A percentile compares a stretch with the other conserved stretches of the same genome.
These are phyloP conservation scores for Fusarium brachygibbosum DNA, from an alignment of 2,329 filamentous ascomycete species.

Conservation along the genomic window DNA sequence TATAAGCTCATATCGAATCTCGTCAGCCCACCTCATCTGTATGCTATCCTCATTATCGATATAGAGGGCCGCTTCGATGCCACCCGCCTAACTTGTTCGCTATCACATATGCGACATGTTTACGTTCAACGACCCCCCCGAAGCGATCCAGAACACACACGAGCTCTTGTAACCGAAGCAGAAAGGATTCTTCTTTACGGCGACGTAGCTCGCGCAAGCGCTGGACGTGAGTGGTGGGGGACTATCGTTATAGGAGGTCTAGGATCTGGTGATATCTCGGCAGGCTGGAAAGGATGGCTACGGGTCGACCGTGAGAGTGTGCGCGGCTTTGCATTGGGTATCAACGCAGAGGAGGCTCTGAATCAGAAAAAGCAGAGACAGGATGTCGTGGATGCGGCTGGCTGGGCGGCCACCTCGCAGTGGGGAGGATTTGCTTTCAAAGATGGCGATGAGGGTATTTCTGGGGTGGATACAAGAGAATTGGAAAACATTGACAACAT, in stretches of 20 bases:
- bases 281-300: constrained; percentile 65
- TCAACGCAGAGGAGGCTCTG: constrained; percentile 62
- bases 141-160: constrained; percentile 48
- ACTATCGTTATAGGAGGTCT: constrained; percentile 65
- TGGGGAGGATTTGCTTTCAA: constrained; percentile 65
- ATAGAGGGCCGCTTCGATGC: constrained; percentile 68
- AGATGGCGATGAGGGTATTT: constrained; percentile 19
- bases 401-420: constrained; percentile 62
- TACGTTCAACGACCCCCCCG: constrained; percentile 62
- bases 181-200: constrained; percentile 67
- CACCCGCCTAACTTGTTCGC: constrained; percentile 58
- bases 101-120: constrained; percentile 62
- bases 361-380: constrained; percentile 57
- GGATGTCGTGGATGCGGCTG: constrained; percentile 57
- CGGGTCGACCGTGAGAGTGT: constrained; percentile 62
- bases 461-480: background rate
- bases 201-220: constrained; percentile 55
- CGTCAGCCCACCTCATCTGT: constrained; percentile 61
- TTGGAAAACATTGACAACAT: background rate
- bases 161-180: constrained; percentile 57
- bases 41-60: constrained; percentile 68
- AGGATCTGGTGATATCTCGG: constrained; percentile 52
- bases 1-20: constrained; percentile 68
- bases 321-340: constrained; percentile 55
- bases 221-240: constrained; percentile 69